These are phyloP conservation scores for Diplodia seriata DNA, from an alignment of 2,329 filamentous ascomycete genomes.

Conservation along the genomic window DNA sequence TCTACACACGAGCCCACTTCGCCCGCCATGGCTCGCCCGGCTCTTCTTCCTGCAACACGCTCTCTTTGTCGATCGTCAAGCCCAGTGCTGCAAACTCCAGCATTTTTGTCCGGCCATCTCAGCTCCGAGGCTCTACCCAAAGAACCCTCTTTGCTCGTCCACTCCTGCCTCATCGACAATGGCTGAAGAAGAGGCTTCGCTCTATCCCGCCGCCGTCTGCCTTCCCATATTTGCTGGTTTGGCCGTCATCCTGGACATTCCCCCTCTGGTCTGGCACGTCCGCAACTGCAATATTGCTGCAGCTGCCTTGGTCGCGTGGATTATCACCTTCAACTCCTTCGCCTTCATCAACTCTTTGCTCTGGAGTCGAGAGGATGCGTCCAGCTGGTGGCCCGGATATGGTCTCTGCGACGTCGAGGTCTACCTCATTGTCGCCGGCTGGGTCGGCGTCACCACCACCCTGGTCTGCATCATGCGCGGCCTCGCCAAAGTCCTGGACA, in stretches of 20 bases:
- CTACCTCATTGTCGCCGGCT: slow-evolving; percentile 62
- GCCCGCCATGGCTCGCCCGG: slow-evolving; percentile 15
- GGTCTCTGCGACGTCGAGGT: slow-evolving; percentile 70
- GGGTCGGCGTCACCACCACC: slow-evolving; percentile 60
- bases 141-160: background rate
- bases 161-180: background rate
- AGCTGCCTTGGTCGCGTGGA: slow-evolving; percentile 63
- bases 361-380: slow-evolving; percentile 66
- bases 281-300: slow-evolving; percentile 67
- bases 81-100: background rate
- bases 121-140: background rate
- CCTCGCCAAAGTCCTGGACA: slow-evolving; percentile 67
- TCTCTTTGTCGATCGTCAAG: background rate
- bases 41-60: background rate
- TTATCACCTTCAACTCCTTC: slow-evolving; percentile 63
- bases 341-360: slow-evolving; percentile 68
- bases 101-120: background rate
- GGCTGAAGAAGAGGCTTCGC: slow-evolving; percentile 32
- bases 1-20: slow-evolving; percentile 1
- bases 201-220: slow-evolving; percentile 48
- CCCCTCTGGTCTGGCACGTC: slow-evolving; percentile 66
- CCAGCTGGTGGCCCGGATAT: slow-evolving; percentile 63
- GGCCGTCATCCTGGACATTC: slow-evolving; percentile 60
- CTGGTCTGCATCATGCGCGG: slow-evolving; percentile 66
- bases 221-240: slow-evolving; percentile 60